A percentile compares a stretch with the other conserved stretches of the same genome.
Conservation (phyloP, 495 filamentous ascomycete species). For the Penicillium mononematosum region DNA sequence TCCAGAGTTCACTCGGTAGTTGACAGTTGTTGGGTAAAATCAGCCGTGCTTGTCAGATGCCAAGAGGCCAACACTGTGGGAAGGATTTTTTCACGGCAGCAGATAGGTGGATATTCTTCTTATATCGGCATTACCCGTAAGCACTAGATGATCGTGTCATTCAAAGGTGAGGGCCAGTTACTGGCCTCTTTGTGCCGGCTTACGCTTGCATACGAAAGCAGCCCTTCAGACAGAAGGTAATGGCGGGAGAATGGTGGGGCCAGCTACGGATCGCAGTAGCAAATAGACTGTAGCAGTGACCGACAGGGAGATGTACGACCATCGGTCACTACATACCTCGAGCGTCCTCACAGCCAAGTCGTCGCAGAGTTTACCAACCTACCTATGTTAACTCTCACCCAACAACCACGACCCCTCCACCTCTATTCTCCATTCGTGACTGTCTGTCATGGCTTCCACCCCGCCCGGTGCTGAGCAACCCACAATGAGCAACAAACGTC, state of each 20-base stretch:
- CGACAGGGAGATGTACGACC: background rate
- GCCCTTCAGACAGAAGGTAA: background rate
- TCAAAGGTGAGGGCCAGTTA: too few relatives aligned
- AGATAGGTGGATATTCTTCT: background rate
- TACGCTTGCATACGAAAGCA: background rate
- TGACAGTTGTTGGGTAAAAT: background rate
- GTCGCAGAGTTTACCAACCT: background rate
- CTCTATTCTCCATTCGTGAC: background rate
- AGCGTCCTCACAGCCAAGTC: background rate
- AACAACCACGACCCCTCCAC: background rate
- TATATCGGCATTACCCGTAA: background rate
- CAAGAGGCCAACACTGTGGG: background rate
- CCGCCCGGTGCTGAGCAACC: background rate
- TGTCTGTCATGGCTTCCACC: background rate
- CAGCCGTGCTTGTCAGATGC: background rate
- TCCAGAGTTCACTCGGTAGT: background rate
- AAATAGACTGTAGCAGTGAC: background rate
- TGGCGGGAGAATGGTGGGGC: background rate
- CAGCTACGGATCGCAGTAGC: background rate
- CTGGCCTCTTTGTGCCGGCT: background rate
- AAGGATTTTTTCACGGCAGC: background rate
- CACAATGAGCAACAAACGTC: background rate
- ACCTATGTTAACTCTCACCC: background rate
- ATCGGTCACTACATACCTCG: background rate
- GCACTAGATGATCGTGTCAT: background rate